Conservation (phyloP, 371 early-diverging fungal genomes). For the Neoconidiobolus thromboides region DNA sequence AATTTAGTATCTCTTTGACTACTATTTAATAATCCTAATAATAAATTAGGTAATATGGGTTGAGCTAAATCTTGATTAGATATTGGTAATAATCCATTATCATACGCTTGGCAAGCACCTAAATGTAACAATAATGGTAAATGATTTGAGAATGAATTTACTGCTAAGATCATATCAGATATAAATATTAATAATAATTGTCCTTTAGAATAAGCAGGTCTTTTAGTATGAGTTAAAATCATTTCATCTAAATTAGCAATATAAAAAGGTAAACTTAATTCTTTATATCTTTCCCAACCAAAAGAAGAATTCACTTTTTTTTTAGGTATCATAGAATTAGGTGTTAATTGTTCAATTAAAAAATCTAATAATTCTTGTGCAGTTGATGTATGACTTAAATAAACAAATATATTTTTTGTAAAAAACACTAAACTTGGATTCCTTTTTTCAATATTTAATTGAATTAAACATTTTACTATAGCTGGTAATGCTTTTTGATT, state of each 20-base stretch:
- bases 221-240: conserved; percentile 36
- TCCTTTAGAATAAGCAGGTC: conserved; percentile 55
- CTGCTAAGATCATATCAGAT: conserved; percentile 63
- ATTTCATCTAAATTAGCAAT: conserved; percentile 48
- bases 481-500: conserved; percentile 40
- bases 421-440: conserved; percentile 60
- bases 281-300: background rate
- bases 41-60: conserved; percentile 61
- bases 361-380: conserved; percentile 35
- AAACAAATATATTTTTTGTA: conserved; percentile 64
- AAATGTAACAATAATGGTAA: conserved; percentile 50
- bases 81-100: background rate
- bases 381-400: conserved; percentile 47
- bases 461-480: conserved; percentile 49
- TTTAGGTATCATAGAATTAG: conserved; percentile 55
- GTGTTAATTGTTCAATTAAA: conserved; percentile 45
- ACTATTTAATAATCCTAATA: conserved; percentile 48
- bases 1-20: conserved; percentile 61
- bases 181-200: conserved; percentile 58
- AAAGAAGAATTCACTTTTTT: conserved; percentile 8
- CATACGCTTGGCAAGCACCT: background rate
- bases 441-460: conserved; percentile 48
- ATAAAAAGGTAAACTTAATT: conserved; percentile 16
- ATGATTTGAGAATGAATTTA: conserved; percentile 39
- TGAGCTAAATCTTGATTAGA: conserved; percentile 1